Base-by-base conservation (phyloP, 2,329 filamentous ascomycete genomes). In the Lasiodiplodia theobromae region DNA sequence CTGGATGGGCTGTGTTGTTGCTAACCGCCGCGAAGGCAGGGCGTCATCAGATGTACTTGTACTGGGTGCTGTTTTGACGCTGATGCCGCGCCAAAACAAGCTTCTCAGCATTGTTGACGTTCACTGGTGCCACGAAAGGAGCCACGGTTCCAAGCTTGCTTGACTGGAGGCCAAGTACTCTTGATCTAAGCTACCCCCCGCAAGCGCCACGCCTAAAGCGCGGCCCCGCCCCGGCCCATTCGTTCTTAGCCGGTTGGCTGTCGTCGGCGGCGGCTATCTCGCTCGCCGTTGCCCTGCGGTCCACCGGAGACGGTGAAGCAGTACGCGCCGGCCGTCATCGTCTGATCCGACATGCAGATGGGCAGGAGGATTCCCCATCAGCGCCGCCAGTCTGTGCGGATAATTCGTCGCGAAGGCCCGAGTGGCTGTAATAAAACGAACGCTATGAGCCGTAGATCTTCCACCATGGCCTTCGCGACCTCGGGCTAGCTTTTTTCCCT, bases 291-390 rank as follows among this genome's bases (percentile, higher is more conserved):
- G 21, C 44, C 8, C 31, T 6, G 23, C 47, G 21, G 44, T 38
- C 60, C 23, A 25, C 40, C 58, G 18, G 2, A 31, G n/a, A 38
- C 23, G 37, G 21, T 58, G 56, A 10, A 10, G 56, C 56, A 25
- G 16, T 37, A 8, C 28, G 34, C 56, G 21, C 56, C 44, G 37
- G 31, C 28, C 53, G 34, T 23, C 56, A 38, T 38, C 28, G 44
- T 25, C 28, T 14, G 44, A 52, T 40, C 40, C 28, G 47, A 64
- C 37, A 64, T 64, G 60, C 60, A 52, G 60, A 64, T 64, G 40
- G 31, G 60, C 60, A 64, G 60, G 60, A 52, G 60, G n/a, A 64
- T 64, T 31, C 28, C n/a, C 38, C n/a, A 62, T 62, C 47, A 14
- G 57, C 47, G 57, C 40, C 12, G 25, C 58, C 25, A 62, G 58